Percentiles rank a stretch among this genome's conserved stretches.
These are phyloP conservation scores for Yamadazyma atmosphaerica DNA, from an alignment of 1,139 yeast genomes.

Conservation along the genomic window DNA sequence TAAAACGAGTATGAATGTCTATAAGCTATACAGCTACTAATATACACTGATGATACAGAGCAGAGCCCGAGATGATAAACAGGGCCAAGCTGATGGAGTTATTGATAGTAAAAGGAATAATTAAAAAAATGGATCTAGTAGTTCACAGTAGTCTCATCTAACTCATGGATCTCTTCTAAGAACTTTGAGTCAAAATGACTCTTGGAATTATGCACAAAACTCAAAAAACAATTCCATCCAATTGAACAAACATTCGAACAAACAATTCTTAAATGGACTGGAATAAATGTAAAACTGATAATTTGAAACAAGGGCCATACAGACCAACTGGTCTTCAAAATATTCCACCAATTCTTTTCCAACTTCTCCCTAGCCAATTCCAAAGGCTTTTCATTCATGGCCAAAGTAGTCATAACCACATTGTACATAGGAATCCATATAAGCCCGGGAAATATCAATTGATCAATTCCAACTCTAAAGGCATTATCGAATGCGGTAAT, in stretches of 20 bases:
- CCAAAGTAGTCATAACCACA: conserved; percentile 39
- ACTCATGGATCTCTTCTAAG: conserved; percentile 42
- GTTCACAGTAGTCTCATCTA: conserved; percentile 24
- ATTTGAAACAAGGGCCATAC: conserved; percentile 49
- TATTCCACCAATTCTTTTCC: conserved; percentile 44
- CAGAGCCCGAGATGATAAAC: too few species aligned
- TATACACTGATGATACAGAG: neutral
- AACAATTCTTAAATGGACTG: conserved; percentile 42
- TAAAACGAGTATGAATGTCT: neutral
- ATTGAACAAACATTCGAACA: conserved; percentile 42
- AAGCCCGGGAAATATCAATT: conserved; percentile 32
- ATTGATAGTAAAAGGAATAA: too few species aligned
- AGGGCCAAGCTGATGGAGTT: too few species aligned
- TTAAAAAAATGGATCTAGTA: conserved; percentile 16
- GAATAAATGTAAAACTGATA: conserved; percentile 38
- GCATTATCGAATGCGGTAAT: conserved; percentile 34
- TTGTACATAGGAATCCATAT: conserved; percentile 50
- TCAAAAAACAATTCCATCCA: conserved; percentile 48
- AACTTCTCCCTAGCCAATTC: conserved; percentile 35
- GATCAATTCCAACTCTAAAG: conserved; percentile 39
- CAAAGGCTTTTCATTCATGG: conserved; percentile 38
- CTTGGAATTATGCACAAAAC: conserved; percentile 42
- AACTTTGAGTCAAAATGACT: conserved; percentile 46
- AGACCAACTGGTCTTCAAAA: conserved; percentile 42
- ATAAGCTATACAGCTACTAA: neutral